Evolutionary conservation across 345 rosid genomes (phyloP).

Genomic region (Bretschneidera sinensis): DNA sequence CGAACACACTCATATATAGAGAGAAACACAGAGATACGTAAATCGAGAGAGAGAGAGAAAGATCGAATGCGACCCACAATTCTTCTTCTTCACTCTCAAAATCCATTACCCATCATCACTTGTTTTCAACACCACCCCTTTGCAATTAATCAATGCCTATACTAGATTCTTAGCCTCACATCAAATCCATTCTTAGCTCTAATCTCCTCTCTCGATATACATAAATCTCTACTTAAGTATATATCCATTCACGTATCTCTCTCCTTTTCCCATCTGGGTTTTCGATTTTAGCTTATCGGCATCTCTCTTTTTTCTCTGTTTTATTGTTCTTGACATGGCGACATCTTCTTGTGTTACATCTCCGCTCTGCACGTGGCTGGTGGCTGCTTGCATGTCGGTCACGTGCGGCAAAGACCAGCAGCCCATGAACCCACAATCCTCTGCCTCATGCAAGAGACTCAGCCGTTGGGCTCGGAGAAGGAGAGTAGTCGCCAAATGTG

Average conservation of each 20-base stretch:
- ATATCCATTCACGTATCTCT: slow-evolving; percentile 11
- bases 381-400: slow-evolving; percentile 84
- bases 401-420: slow-evolving; percentile 36
- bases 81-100: slow-evolving; percentile 17
- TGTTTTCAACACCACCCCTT: background rate
- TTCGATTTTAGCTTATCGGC: background rate
- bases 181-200: slow-evolving; percentile 10
- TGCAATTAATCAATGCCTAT: background rate
- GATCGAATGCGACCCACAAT: slow-evolving; percentile 19
- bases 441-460: slow-evolving; percentile 22
- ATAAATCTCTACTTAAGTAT: background rate
- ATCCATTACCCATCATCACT: slow-evolving; percentile 5
- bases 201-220: background rate
- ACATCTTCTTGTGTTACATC: slow-evolving; percentile 45
- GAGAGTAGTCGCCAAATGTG: slow-evolving; percentile 29
- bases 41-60: slow-evolving; percentile 17
- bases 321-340: slow-evolving; percentile 24
- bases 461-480: slow-evolving; percentile 44
- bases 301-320: background rate
- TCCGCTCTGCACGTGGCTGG: slow-evolving; percentile 86
- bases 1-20: background rate
- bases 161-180: slow-evolving; percentile 31
- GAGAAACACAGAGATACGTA: background rate
- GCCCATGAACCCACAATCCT: slow-evolving; percentile 17
- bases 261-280: slow-evolving; percentile 11